These are phyloP conservation scores for Penicillium sp. DNA, from an alignment of 2,329 filamentous ascomycete species.

Conservation along the genomic window DNA sequence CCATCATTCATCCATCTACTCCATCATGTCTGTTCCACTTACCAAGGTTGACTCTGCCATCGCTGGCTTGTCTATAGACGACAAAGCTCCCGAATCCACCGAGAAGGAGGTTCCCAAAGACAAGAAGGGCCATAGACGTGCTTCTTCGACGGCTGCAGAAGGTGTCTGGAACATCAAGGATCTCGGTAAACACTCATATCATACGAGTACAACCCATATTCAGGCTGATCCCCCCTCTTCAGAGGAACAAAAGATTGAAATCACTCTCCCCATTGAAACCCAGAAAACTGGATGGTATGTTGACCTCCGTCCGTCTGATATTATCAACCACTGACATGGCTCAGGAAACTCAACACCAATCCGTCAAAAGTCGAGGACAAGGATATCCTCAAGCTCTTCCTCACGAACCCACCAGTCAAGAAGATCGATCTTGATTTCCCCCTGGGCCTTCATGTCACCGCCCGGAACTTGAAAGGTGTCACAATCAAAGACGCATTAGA, in stretches of 20 bases:
- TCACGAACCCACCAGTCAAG: constrained; percentile 81
- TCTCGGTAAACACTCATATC: constrained; percentile 61
- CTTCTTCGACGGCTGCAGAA: constrained; percentile 67
- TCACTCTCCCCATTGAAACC: constrained; percentile 36
- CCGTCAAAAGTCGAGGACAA: constrained; percentile 75
- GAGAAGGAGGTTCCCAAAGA: constrained; percentile 30
- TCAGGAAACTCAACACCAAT: constrained; percentile 92
- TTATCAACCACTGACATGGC: constrained; percentile 1
- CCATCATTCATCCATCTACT: constrained; percentile 12
- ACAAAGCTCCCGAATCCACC: constrained; percentile 42
- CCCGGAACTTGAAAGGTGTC: constrained; percentile 88
- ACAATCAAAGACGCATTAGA: constrained; percentile 97
- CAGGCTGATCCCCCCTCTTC: neutral
- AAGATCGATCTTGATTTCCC: constrained; percentile 93
- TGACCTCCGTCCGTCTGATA: neutral
- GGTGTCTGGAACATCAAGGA: constrained; percentile 82
- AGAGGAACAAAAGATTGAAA: constrained; percentile 34
- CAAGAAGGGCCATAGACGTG: constrained; percentile 62
- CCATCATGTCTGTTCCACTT: constrained; percentile 62
- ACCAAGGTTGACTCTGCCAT: constrained; percentile 91
- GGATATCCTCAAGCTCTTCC: constrained; percentile 74
- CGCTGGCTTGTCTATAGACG: constrained; percentile 69
- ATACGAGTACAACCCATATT: neutral
- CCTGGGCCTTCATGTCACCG: constrained; percentile 80
- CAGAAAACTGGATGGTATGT: constrained; percentile 37